phyloP scores from a whole-genome alignment of 2,329 filamentous ascomycete species.

The Diplodia scrobiculata region DNA sequence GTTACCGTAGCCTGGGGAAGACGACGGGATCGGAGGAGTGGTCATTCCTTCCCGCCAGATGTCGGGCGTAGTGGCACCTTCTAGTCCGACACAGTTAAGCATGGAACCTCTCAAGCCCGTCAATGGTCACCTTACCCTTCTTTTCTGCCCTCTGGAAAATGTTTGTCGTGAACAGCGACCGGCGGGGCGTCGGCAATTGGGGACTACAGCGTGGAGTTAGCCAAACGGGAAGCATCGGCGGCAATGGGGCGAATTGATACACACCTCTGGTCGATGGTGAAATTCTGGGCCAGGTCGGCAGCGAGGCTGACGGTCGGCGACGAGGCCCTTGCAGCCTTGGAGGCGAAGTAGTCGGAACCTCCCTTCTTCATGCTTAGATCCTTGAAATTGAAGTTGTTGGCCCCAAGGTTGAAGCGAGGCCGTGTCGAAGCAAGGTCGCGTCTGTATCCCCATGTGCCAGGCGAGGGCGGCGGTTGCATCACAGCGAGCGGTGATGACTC shows the following conservation, averaged over 20 bases:
- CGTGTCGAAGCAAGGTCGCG: constrained; percentile 58
- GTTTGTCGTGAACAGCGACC: constrained; percentile 78
- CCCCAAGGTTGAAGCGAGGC: constrained; percentile 59
- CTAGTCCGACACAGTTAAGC: constrained; percentile 41
- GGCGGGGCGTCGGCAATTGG: constrained; percentile 76
- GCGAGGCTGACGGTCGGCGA: constrained; percentile 90
- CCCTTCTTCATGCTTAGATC: constrained; percentile 70
- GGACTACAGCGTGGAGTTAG: constrained; percentile 63
- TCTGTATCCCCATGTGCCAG: constrained; percentile 65
- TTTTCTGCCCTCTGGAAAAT: constrained; percentile 62
- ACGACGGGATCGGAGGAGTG: constrained; percentile 81
- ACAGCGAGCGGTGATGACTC: constrained; percentile 89
- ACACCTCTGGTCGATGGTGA: constrained; percentile 93
- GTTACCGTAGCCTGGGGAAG: constrained; percentile 70
- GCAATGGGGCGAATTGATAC: constrained; percentile 38
- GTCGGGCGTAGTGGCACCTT: constrained; percentile 50
- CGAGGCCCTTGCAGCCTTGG: constrained; percentile 76
- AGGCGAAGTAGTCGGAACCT: constrained; percentile 76
- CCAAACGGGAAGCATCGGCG: constrained; percentile 32
- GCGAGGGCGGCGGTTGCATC: constrained; percentile 73
- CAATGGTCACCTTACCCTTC: constrained; percentile 57
- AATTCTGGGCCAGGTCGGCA: constrained; percentile 94
- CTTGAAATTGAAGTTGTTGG: constrained; percentile 74
- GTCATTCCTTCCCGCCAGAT: constrained; percentile 67
- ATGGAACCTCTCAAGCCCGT: constrained; percentile 31